phyloP scores from a whole-genome alignment of 768 basidiomycete genomes.

The Mycena latifolia region DNA sequence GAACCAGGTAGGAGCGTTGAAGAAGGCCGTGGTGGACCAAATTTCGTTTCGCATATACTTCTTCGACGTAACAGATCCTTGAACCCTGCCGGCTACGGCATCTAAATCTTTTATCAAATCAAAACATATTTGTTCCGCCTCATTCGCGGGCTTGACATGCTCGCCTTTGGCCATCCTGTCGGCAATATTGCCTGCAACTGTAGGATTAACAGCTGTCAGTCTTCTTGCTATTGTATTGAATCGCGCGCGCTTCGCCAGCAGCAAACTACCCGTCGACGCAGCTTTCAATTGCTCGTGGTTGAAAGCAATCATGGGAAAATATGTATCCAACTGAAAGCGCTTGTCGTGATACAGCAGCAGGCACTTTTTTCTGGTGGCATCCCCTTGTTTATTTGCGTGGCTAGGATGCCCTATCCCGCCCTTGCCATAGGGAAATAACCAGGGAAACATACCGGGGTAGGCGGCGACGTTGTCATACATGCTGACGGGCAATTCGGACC shows the following conservation, averaged over 20 bases:
- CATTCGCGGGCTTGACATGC: slow-evolving; percentile 39
- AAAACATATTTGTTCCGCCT: slow-evolving; percentile 50
- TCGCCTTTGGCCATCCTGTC: slow-evolving; percentile 41
- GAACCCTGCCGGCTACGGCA: slow-evolving; percentile 46
- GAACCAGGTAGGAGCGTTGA: slow-evolving; percentile 49
- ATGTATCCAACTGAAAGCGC: slow-evolving; percentile 42
- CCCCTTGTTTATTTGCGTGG: slow-evolving; percentile 25
- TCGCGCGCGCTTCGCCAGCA: too few relatives aligned
- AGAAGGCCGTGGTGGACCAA: slow-evolving; percentile 41
- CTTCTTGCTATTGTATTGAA: too few relatives aligned
- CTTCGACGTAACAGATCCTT: too few relatives aligned
- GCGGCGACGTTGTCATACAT: too few relatives aligned
- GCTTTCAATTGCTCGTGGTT: slow-evolving; percentile 54
- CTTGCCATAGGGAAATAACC: slow-evolving; percentile 54
- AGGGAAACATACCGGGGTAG: slow-evolving; percentile 54
- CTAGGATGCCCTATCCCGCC: slow-evolving; percentile 43
- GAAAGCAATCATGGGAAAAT: slow-evolving; percentile 51
- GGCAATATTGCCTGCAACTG: slow-evolving; percentile 35
- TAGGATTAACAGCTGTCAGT: slow-evolving; percentile 37
- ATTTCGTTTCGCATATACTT: slow-evolving; percentile 48
- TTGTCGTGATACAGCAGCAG: slow-evolving; percentile 49
- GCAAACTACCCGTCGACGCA: too few relatives aligned
- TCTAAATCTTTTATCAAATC: slow-evolving; percentile 49
- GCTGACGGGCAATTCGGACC: slow-evolving; percentile 29
- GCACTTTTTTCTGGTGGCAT: slow-evolving; percentile 37